Evolutionary conservation across 192 early-diverging fungal genomes (phyloP).

Genomic region (Anaeromyces robustus): DNA sequence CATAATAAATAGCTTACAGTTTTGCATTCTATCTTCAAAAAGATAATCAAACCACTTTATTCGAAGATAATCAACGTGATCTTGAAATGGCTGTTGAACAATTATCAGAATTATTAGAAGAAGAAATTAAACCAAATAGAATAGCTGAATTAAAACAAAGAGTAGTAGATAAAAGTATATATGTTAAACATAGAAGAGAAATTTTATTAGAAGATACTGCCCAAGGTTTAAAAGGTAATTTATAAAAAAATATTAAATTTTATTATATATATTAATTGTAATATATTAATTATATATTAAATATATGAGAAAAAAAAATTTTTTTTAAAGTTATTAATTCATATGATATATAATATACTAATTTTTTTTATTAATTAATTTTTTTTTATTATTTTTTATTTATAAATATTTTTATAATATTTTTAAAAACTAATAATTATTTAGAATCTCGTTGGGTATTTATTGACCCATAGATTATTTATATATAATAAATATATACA

Average conservation of each 20-base stretch:
- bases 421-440: no score
- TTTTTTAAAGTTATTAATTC: no score
- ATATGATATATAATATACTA: no score
- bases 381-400: no score
- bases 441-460: not conserved
- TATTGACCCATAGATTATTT: not conserved
- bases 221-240: conserved; percentile 37
- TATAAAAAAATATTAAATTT: no score
- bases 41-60: conserved; percentile 76
- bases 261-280: no score
- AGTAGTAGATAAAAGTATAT: conserved; percentile 86
- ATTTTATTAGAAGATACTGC: conserved; percentile 81
- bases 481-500: no score
- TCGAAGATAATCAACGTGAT: conserved; percentile 96
- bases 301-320: no score
- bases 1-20: conserved; percentile 38
- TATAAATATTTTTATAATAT: no score
- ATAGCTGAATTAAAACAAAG: conserved; percentile 68
- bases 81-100: conserved; percentile 96
- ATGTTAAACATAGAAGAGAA: conserved; percentile 74
- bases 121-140: conserved; percentile 53
- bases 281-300: no score
- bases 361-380: no score
- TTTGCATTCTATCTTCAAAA: conserved; percentile 86
- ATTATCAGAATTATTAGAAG: conserved; percentile 80